Base-by-base conservation (phyloP, 768 basidiomycete genomes). In the Solioccasus polychromus region DNA sequence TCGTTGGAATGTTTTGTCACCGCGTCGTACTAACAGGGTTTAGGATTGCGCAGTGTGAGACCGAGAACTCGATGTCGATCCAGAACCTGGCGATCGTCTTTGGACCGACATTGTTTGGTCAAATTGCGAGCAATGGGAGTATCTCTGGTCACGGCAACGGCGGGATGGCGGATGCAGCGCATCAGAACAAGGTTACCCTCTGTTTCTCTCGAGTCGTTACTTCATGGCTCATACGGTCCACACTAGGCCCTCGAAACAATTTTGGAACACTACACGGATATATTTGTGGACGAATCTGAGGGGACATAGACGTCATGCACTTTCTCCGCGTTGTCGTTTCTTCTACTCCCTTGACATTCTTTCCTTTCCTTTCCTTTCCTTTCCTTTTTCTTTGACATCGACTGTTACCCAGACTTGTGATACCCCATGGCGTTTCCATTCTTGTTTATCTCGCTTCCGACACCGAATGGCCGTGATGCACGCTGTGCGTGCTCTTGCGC, bases 1-100 rank as follows among this genome's bases (percentile, higher is more conserved):
- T 35, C 18, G 19, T 23, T 18, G 20, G 11, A 36, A 29, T 22
- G 5, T 50, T 43, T 35, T 23, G 24, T 34, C 6, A 6, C 32
- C 30, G 38, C 18, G 23, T 32, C n/a, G 38, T 39, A 10, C 39
- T 62, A 30, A 60, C 35, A 26, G 29, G 12, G 11, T 30, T n/a
- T 59, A 94, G 92, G 61, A 82, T 96, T 47, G 79, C 78, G 35
- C 77, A 84, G 56, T 78, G 82, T 54, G 83, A 92, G 50, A 64
- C 77, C 10, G 77, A 82, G 35, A 98, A 97, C 66, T 83, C 88
- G 29, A 97, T 98, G 95, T 83, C 88, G 5, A 82, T 88, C 51
- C 86, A 88, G 54, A 98, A 98, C 67, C 71, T 99, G 22, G 84
- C 92, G 5, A 96, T 98, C 58, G 92, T 99, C 17, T 98, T 99